These are phyloP conservation scores for Gentiana macrophylla DNA, from an alignment of 257 asterid genomes.

Conservation along the genomic window DNA sequence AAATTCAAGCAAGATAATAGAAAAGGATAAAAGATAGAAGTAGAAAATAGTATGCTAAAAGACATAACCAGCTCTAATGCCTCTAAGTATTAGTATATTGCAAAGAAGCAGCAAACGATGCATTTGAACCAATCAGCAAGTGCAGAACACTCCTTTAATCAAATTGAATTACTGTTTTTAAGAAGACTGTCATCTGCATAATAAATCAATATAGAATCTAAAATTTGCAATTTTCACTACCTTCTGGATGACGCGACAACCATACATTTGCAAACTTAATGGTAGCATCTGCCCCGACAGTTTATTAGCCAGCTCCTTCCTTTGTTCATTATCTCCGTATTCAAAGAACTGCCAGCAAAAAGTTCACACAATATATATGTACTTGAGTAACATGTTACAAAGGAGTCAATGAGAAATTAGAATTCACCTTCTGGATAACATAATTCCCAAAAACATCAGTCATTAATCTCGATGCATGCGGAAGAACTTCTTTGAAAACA, in stretches of 20 bases:
- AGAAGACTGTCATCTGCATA: no score
- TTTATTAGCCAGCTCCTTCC: slow-evolving; percentile 69
- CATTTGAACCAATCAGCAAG: no score
- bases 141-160: no score
- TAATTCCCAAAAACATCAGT: slow-evolving; percentile 89
- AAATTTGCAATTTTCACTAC: slow-evolving; percentile 23
- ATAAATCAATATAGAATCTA: background rate
- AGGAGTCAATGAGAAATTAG: slow-evolving; percentile 5
- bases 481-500: slow-evolving; percentile 65
- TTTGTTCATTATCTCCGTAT: slow-evolving; percentile 62
- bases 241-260: slow-evolving; percentile 95
- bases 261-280: slow-evolving; percentile 88
- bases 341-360: slow-evolving; percentile 61
- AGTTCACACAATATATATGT: slow-evolving; percentile 8
- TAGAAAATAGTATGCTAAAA: no score
- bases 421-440: slow-evolving; percentile 78
- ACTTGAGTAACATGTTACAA: background rate
- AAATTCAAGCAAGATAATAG: no score
- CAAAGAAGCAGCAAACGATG: no score
- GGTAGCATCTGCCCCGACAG: slow-evolving; percentile 59
- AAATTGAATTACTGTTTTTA: no score
- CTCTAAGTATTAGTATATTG: no score
- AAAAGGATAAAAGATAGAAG: no score
- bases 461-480: slow-evolving; percentile 67
- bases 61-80: no score